phyloP scores from a whole-genome alignment of 1,139 yeast species.

The Hemisphaericaspora lyxosophila region DNA sequence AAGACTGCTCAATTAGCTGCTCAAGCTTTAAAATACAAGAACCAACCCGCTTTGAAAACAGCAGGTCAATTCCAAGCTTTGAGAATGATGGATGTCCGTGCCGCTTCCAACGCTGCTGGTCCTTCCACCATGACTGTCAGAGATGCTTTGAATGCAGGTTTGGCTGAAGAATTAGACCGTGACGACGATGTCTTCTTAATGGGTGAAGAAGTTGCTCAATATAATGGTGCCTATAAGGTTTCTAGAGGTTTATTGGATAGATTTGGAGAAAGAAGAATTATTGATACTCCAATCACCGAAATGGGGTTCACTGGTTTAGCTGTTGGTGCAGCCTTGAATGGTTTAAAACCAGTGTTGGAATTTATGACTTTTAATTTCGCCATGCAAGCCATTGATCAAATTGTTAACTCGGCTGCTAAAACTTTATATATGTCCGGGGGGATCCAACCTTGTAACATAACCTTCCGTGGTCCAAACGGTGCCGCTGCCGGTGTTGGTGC shows the following conservation, averaged over 20 bases:
- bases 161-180: constrained; percentile 96
- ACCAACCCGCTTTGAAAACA: constrained; percentile 21
- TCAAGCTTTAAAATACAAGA: constrained; percentile 29
- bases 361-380: constrained; percentile 99
- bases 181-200: constrained; percentile 91
- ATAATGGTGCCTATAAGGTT: constrained; percentile 98
- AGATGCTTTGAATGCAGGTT: constrained; percentile 92
- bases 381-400: constrained; percentile 98
- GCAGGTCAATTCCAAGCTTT: constrained; percentile 38
- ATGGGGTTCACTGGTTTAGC: constrained; percentile 99
- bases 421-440: constrained; percentile 99
- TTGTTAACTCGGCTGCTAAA: constrained; percentile 97
- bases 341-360: constrained; percentile 95
- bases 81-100: constrained; percentile 39
- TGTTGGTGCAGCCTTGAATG: constrained; percentile 96
- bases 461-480: constrained; percentile 99
- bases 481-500: constrained; percentile 99
- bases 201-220: constrained; percentile 99
- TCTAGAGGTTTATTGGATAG: constrained; percentile 94
- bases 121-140: constrained; percentile 83
- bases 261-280: constrained; percentile 94
- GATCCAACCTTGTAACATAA: constrained; percentile 92
- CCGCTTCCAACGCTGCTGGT: constrained; percentile 51
- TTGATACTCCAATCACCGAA: constrained; percentile 98
- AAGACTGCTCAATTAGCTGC: constrained; percentile 51